These are phyloP conservation scores for Rhizophagus clarus DNA, from an alignment of 192 early-diverging fungal genomes.

Conservation along the genomic window DNA sequence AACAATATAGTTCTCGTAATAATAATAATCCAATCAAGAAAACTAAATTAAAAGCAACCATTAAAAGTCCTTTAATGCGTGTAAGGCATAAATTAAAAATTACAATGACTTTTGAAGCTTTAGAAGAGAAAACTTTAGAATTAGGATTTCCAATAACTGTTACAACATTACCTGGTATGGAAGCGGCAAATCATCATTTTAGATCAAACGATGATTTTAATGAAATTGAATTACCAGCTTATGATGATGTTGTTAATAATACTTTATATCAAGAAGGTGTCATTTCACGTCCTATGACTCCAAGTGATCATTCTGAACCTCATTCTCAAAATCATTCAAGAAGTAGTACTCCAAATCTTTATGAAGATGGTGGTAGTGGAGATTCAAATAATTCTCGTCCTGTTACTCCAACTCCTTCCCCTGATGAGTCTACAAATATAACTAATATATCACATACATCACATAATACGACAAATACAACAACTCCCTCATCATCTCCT, in stretches of 20 bases:
- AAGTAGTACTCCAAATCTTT: not conserved
- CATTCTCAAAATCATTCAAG: constrained; percentile 9
- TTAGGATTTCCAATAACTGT: constrained; percentile 21
- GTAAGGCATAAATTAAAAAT: constrained; percentile 28
- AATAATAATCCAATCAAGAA: not conserved
- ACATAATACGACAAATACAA: not conserved
- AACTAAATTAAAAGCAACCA: constrained; percentile 9
- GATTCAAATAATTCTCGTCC: not conserved
- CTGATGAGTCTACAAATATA: not conserved
- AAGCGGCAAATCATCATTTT: not conserved
- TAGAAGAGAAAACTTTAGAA: constrained; percentile 15
- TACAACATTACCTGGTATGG: constrained; percentile 16
- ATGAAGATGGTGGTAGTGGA: not conserved
- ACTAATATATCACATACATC: not conserved
- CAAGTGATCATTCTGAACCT: not conserved
- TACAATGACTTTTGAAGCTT: constrained; percentile 10
- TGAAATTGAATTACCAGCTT: constrained; percentile 18
- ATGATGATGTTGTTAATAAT: constrained; percentile 29
- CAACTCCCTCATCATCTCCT: not conserved
- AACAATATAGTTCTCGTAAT: not conserved
- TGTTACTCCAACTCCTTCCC: not conserved
- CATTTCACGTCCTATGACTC: not conserved
- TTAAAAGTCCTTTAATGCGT: constrained; percentile 27
- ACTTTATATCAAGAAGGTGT: not conserved
- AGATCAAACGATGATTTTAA: not conserved